These are phyloP conservation scores for Tanacetum coccineum DNA, from an alignment of 129 eudicot genomes.

Conservation along the genomic window DNA sequence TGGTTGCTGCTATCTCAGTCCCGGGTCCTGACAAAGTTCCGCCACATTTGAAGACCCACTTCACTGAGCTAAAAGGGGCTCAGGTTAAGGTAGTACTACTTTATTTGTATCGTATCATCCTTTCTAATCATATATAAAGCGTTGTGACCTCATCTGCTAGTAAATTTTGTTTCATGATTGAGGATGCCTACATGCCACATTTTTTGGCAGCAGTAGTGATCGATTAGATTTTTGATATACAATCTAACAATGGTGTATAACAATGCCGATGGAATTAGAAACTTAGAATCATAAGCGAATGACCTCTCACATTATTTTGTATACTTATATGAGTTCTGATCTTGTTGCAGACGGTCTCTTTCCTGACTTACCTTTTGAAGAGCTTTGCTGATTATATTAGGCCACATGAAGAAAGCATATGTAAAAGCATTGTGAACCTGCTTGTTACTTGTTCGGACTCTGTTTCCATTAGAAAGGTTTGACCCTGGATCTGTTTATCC, in stretches of 20 bases:
- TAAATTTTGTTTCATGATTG: background rate
- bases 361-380: slow-evolving; percentile 90
- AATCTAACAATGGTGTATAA: background rate
- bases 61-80: slow-evolving; percentile 93
- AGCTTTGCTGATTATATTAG: slow-evolving; percentile 91
- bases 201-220: slow-evolving; percentile 3
- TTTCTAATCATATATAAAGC: slow-evolving; percentile 3
- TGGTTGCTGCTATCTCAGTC: slow-evolving; percentile 94
- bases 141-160: slow-evolving; percentile 12
- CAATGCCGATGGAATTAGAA: slow-evolving; percentile 40
- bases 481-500: slow-evolving; percentile 3
- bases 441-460: slow-evolving; percentile 99
- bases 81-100: slow-evolving; percentile 88
- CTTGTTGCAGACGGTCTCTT: slow-evolving; percentile 86
- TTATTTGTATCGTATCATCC: background rate
- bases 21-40: slow-evolving; percentile 96
- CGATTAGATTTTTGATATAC: slow-evolving; percentile 4
- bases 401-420: slow-evolving; percentile 96
- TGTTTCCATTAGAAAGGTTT: slow-evolving; percentile 87
- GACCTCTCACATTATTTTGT: background rate
- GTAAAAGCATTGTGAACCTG: slow-evolving; percentile 96
- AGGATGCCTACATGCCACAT: slow-evolving; percentile 7
- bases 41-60: slow-evolving; percentile 81
- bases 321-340: slow-evolving; percentile 19
- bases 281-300: no score